Percentiles rank a stretch among this genome's conserved stretches.
phyloP scores from a whole-genome alignment of 768 basidiomycete species.

The Boletellus emodensis region DNA sequence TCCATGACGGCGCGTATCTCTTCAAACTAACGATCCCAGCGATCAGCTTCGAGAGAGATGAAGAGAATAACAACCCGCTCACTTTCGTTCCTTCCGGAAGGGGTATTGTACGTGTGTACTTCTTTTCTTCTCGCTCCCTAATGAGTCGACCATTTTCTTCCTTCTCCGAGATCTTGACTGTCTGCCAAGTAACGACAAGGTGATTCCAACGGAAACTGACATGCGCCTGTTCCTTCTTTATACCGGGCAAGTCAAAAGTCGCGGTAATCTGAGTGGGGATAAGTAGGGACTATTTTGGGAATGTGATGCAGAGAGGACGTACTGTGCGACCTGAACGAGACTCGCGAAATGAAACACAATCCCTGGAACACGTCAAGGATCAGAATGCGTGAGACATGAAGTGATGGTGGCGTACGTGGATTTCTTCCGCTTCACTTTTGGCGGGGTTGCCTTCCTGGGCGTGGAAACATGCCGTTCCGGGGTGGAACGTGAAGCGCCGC shows the following conservation, averaged over 20 bases:
- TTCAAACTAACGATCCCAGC: slow-evolving; percentile 49
- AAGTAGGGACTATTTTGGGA: slow-evolving; percentile 14
- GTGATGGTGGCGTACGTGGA: slow-evolving; percentile 51
- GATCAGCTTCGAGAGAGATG: not conserved
- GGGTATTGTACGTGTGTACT: slow-evolving; percentile 63
- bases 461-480: slow-evolving; percentile 22
- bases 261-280: slow-evolving; percentile 49
- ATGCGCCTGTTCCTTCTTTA: slow-evolving; percentile 70
- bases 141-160: slow-evolving; percentile 58
- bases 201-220: slow-evolving; percentile 64
- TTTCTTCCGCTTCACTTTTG: slow-evolving; percentile 53
- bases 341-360: slow-evolving; percentile 66
- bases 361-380: slow-evolving; percentile 17
- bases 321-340: slow-evolving; percentile 62
- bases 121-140: slow-evolving; percentile 59
- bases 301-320: slow-evolving; percentile 19
- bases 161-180: slow-evolving; percentile 54
- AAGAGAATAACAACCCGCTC: slow-evolving; percentile 18
- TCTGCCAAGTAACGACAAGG: slow-evolving; percentile 65
- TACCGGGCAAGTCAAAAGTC: slow-evolving; percentile 66
- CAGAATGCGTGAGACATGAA: slow-evolving; percentile 10
- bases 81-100: slow-evolving; percentile 73
- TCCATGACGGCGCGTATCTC: slow-evolving; percentile 69
- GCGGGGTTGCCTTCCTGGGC: slow-evolving; percentile 29
- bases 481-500: slow-evolving; percentile 18